These are phyloP conservation scores for Metschnikowia arizonensis DNA, from an alignment of 805 yeast genomes.

Conservation along the genomic window DNA sequence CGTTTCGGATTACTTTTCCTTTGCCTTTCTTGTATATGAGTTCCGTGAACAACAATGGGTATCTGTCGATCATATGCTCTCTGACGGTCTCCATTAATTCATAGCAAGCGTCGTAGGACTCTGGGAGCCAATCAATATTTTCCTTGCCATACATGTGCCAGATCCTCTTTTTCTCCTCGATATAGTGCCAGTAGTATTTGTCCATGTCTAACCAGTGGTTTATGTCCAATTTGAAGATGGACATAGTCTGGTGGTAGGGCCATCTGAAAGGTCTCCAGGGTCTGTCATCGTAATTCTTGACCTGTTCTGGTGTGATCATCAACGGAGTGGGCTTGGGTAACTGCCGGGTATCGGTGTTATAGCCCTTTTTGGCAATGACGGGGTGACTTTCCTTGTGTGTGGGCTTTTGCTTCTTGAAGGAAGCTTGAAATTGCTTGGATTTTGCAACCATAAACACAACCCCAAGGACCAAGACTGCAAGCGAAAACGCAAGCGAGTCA, in stretches of 20 bases:
- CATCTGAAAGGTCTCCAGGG: constrained; percentile 81
- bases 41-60: constrained; percentile 58
- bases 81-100: constrained; percentile 64
- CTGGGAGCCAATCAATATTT: constrained; percentile 65
- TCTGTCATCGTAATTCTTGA: constrained; percentile 61
- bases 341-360: constrained; percentile 4
- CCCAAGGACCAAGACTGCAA: constrained; percentile 1
- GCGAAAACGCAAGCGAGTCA: not conserved
- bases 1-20: constrained; percentile 54
- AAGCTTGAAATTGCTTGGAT: not conserved
- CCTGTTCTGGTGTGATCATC: constrained; percentile 63
- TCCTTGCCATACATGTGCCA: constrained; percentile 55
- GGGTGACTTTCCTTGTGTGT: constrained; percentile 4
- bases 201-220: constrained; percentile 82
- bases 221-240: constrained; percentile 63
- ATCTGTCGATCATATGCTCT: constrained; percentile 56
- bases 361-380: not conserved
- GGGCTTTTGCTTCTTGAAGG: not conserved
- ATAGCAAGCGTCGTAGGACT: constrained; percentile 53
- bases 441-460: not conserved
- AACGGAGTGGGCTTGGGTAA: constrained; percentile 53
- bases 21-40: constrained; percentile 35
- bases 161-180: constrained; percentile 58
- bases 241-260: constrained; percentile 81
- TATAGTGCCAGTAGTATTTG: constrained; percentile 64